These are phyloP conservation scores for Suillus subalutaceus DNA, from an alignment of 768 basidiomycete genomes.

Conservation along the genomic window DNA sequence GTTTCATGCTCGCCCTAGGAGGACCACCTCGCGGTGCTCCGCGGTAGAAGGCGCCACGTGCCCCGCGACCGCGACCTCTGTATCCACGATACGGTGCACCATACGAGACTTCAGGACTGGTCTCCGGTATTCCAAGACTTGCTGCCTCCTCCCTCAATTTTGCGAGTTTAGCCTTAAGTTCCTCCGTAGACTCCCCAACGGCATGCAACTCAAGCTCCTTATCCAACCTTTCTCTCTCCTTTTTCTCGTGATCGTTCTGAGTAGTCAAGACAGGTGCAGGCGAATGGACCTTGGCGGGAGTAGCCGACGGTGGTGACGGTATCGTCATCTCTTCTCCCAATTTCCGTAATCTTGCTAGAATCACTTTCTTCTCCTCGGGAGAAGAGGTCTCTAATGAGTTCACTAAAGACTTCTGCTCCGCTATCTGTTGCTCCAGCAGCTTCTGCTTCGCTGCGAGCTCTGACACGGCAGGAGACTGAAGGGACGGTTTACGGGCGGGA, in stretches of 20 bases:
- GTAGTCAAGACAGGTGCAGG: constrained; percentile 26
- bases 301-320: constrained; percentile 31
- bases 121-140: constrained; percentile 68
- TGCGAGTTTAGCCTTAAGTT: constrained; percentile 73
- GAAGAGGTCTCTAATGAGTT: constrained; percentile 63
- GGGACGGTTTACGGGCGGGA: constrained; percentile 40
- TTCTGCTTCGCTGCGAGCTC: constrained; percentile 76
- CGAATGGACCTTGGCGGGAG: constrained; percentile 32
- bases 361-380: constrained; percentile 73
- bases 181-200: constrained; percentile 59
- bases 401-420: constrained; percentile 89
- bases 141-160: constrained; percentile 83
- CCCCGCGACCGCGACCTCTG: constrained; percentile 67
- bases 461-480: constrained; percentile 40
- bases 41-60: constrained; percentile 59
- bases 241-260: constrained; percentile 49
- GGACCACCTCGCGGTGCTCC: constrained; percentile 66
- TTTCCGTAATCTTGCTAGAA: constrained; percentile 76
- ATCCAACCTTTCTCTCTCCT: constrained; percentile 72
- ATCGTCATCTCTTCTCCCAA: constrained; percentile 78
- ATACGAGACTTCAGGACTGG: constrained; percentile 37
- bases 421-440: constrained; percentile 78
- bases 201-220: constrained; percentile 78
- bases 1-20: constrained; percentile 76
- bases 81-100: constrained; percentile 62